Evolutionary conservation across 176 grass and related monocot species (phyloP), one percentile per base, ranked within the genome.

Genomic region (Raddia guianensis): DNA sequence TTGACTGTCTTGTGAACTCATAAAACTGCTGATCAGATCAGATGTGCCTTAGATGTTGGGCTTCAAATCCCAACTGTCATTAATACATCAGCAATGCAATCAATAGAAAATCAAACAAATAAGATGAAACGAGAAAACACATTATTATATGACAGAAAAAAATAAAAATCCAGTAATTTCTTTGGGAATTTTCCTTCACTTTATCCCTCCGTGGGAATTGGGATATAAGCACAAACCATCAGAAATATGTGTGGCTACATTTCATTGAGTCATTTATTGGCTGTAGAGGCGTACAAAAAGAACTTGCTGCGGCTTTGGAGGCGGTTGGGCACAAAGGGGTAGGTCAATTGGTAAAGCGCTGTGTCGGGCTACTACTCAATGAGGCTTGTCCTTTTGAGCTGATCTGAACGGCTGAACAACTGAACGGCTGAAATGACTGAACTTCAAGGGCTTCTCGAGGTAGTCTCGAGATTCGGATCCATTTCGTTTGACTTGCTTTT

Each of bases 1-100:
- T 49, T 94, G 59, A 62, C 18, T 66, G 50, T 18, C 44, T 52
- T 61, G 59, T 37, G 58, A 45, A 85, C 78, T 72, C 78, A 86
- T 84, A 88, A 72, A 80, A 84, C 10, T 75, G 51, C 11, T 34
- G 1, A 21, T 27, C 70, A 49, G 55, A 66, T 44, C 43, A 47
- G 78, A 72, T 20, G 78, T 1, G 60, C 2, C 18, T 20, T 33
- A 59, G 13, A 44, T 32, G 9, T 7, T 46, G 63, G 62, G 82
- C 51, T 89, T 74, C n/a, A 47, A 54, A 65, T 19, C 64, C 54
- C n/a, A 80, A 50, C 76, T 85, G 81, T 4, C 14, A 46, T 64
- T 10, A 74, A 14, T n/a, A 60, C 19, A 77, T 11, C 5, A 44
- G 13, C 21, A 40, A 3, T 68, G 53, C 15, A 73, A 14, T 5